Conservation (phyloP, 768 basidiomycete species). For the Mrakia gelida region DNA sequence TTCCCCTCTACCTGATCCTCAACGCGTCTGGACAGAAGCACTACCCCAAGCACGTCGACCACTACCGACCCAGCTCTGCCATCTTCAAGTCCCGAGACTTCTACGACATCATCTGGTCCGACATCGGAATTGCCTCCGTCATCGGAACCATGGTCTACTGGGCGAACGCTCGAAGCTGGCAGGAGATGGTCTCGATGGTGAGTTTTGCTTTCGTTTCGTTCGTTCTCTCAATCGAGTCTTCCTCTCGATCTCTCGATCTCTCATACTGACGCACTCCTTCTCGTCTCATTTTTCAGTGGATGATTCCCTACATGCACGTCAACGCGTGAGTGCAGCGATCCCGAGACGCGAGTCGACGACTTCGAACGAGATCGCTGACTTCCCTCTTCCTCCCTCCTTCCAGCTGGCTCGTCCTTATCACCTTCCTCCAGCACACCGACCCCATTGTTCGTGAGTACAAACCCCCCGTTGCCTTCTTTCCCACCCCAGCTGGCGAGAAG, state of each 20-base stretch:
- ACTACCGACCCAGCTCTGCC: conserved; percentile 60
- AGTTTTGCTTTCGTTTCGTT: conserved; percentile 41
- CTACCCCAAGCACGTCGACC: conserved; percentile 57
- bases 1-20: conserved; percentile 74
- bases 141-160: conserved; percentile 49
- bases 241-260: conserved; percentile 47
- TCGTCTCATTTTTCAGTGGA: conserved; percentile 55
- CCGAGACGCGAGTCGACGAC: conserved; percentile 14
- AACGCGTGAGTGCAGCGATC: conserved; percentile 34
- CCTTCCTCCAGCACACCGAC: conserved; percentile 98
- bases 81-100: conserved; percentile 45
- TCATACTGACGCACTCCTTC: too few species aligned
- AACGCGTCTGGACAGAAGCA: conserved; percentile 77
- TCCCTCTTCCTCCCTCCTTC: conserved; percentile 42
- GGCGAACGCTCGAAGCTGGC: conserved; percentile 55
- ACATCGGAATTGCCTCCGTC: conserved; percentile 61
- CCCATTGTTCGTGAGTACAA: conserved; percentile 60
- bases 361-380: background rate
- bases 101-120: conserved; percentile 72
- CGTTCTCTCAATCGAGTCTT: background rate
- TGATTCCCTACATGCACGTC: conserved; percentile 81
- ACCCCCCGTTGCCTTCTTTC: background rate
- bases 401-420: conserved; percentile 93
- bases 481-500: background rate
- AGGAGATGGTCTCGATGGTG: conserved; percentile 53